Percentiles rank a stretch among this genome's conserved stretches.
Evolutionary conservation across 2,329 filamentous ascomycete species (phyloP).

Genomic region (Claviceps cyperi): DNA sequence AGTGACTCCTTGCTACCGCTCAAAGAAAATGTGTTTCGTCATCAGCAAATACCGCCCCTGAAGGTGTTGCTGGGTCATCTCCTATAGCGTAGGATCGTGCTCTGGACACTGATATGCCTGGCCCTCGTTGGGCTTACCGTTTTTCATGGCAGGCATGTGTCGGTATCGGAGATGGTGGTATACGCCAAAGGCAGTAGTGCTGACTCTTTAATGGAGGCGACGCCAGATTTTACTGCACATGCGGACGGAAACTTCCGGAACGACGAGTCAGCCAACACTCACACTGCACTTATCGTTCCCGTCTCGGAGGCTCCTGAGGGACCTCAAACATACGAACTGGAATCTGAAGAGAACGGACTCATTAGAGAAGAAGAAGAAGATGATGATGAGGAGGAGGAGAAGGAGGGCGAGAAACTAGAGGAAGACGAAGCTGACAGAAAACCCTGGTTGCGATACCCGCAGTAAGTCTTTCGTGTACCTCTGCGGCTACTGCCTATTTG

Average conservation of each 20-base stretch:
- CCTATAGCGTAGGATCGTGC: conserved; percentile 35
- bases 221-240: not conserved
- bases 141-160: conserved; percentile 18
- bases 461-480: conserved; percentile 13
- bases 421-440: conserved; percentile 18
- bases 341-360: conserved; percentile 12
- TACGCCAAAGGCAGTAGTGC: not conserved
- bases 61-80: conserved; percentile 35
- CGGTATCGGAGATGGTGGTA: conserved; percentile 4
- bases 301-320: not conserved
- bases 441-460: conserved; percentile 27
- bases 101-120: conserved; percentile 32
- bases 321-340: not conserved
- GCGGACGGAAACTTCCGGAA: not conserved
- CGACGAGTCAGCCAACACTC: not conserved
- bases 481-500: not conserved
- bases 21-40: conserved; percentile 17
- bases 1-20: conserved; percentile 21
- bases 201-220: not conserved
- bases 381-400: conserved; percentile 15
- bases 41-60: conserved; percentile 26
- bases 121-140: conserved; percentile 28
- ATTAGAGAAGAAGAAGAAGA: conserved; percentile 15
- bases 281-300: not conserved
- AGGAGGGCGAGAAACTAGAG: conserved; percentile 13